These are phyloP conservation scores for Graphilbum ipis-grandicollis DNA, from an alignment of 2,329 filamentous ascomycete species.

Conservation along the genomic window DNA sequence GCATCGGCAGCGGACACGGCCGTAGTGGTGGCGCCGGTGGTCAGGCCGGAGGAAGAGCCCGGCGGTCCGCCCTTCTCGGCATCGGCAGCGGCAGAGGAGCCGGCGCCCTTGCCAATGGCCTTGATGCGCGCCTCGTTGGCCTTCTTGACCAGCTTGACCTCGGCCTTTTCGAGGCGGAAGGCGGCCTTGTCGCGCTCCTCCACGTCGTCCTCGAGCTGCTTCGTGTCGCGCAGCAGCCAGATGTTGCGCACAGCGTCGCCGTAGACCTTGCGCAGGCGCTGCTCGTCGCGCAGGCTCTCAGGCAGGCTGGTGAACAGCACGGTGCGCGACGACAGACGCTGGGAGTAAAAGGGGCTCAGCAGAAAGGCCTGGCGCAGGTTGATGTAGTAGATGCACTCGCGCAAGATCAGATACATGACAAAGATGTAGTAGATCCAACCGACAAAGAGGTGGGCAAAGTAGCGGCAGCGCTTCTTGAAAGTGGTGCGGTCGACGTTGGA, in stretches of 20 bases:
- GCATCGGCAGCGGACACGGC: conserved; percentile 31
- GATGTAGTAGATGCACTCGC: conserved; percentile 87
- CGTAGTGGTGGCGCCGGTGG: not conserved
- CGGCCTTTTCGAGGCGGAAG: conserved; percentile 68
- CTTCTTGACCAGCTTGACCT: conserved; percentile 67
- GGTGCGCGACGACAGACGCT: conserved; percentile 76
- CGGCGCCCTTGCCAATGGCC: conserved; percentile 44
- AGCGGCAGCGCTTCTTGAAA: conserved; percentile 38
- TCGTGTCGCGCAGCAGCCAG: conserved; percentile 67
- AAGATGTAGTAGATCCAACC: conserved; percentile 77
- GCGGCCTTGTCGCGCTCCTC: conserved; percentile 66
- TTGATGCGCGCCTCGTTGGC: conserved; percentile 59
- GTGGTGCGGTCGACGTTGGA: conserved; percentile 47
- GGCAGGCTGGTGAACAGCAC: conserved; percentile 84
- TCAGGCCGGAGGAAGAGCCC: no score
- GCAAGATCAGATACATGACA: conserved; percentile 73
- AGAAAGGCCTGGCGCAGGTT: conserved; percentile 88
- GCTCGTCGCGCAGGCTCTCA: conserved; percentile 56
- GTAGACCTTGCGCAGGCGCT: conserved; percentile 64
- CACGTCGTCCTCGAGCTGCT: conserved; percentile 64
- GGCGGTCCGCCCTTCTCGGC: no score
- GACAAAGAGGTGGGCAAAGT: conserved; percentile 68
- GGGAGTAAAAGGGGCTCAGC: conserved; percentile 65
- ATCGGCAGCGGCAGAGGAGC: no score
- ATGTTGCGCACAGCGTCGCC: conserved; percentile 65